Conservation (phyloP, 2,329 filamentous ascomycete genomes). For the Blumeria hordei region DNA sequence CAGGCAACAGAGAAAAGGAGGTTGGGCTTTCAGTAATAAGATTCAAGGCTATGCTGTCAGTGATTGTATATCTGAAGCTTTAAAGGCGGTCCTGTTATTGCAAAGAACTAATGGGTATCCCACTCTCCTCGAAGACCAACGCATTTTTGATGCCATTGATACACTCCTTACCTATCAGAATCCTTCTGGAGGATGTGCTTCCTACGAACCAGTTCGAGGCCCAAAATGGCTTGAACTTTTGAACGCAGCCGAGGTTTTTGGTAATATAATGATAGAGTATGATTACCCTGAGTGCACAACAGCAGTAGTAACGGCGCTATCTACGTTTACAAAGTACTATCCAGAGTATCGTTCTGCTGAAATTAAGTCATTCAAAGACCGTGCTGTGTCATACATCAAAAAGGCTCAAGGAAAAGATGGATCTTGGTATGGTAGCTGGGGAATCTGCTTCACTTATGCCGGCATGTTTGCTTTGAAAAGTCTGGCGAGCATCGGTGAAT, state of each 20-base stretch:
- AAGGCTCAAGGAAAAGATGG: conserved; percentile 54
- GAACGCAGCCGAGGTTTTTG: conserved; percentile 92
- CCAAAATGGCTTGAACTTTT: conserved; percentile 58
- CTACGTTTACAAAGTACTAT: conserved; percentile 58
- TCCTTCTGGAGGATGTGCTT: conserved; percentile 58
- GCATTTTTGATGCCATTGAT: conserved; percentile 73
- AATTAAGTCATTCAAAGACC: conserved; percentile 45
- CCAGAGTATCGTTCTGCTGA: conserved; percentile 57
- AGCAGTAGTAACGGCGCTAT: conserved; percentile 69
- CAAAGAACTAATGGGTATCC: conserved; percentile 57
- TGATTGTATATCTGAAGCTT: conserved; percentile 76
- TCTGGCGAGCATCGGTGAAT: conserved; percentile 59
- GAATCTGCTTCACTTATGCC: conserved; percentile 93
- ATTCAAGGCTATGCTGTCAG: conserved; percentile 88
- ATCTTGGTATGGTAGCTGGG: conserved; percentile 97
- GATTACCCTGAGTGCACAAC: conserved; percentile 97
- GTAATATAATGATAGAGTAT: conserved; percentile 94
- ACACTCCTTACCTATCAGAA: conserved; percentile 86
- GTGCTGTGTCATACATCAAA: conserved; percentile 66
- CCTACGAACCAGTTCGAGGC: conserved; percentile 67
- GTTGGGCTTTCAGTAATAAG: conserved; percentile 86
- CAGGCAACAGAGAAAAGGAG: conserved; percentile 73
- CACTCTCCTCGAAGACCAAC: conserved; percentile 44
- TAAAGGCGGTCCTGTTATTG: conserved; percentile 67
- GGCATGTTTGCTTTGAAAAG: conserved; percentile 90